Base-by-base conservation (phyloP, 257 asterid genomes). In the Solanum paucissectum region DNA sequence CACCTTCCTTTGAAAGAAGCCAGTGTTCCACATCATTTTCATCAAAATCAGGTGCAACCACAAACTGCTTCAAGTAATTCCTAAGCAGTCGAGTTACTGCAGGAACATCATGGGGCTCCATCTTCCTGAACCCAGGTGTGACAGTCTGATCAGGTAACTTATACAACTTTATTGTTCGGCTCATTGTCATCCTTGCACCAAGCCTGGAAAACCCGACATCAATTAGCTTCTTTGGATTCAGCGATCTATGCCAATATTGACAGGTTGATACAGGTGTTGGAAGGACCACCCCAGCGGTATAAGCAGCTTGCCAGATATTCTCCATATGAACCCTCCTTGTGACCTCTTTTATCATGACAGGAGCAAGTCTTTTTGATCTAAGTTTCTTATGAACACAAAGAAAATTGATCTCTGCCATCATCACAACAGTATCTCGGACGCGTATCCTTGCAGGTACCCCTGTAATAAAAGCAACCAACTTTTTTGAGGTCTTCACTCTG, bases 221-320 rank as follows among this genome's bases (percentile, higher is more conserved):
- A 9, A 95, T 94, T 44, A 95, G 95, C 89, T 95, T 95, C 91
- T 95, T 95, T 1, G 98, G 98, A 81, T 95, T 95, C 88, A 95
- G 88, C 55, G 98, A 94, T 76, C 98, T 91, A 88, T 95, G 98
- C 98, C 98, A 95, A 89, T 95, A 95, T 88, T 94, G 98, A 90
- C 98, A 91, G 72, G 97, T 92, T 0, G 98, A 93, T 64, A 95
- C 66, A 0, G 98, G 98, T 0, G 98, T 95, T 3, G 98, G 98
- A 85, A 95, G 96, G 14, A 95, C 95, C 69, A 95, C 94, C 12
- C 98, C 98, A 60, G 98, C 98, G 42, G 98, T 95, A 90, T 94
- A 95, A 86, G 98, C 98, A 18, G 98, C 98, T 79, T 95, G 98
- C 98, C 98, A 95, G 71, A 95, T 91, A 86, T 95, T 95, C 93